Evolutionary conservation across 2,329 filamentous ascomycete species (phyloP), one percentile per base, ranked within the genome.

Genomic region (Botrytis cinerea): DNA sequence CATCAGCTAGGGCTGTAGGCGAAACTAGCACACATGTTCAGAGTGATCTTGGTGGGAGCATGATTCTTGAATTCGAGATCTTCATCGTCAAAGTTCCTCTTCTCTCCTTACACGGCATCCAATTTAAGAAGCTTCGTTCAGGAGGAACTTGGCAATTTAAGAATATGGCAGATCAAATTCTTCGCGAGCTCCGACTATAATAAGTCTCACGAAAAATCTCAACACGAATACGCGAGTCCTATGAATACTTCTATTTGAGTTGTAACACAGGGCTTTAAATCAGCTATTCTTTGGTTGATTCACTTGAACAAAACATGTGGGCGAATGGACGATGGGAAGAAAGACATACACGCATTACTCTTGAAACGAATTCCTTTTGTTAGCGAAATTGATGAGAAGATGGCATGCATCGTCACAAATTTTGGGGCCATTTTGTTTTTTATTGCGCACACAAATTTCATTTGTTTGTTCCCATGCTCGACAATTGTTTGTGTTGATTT

Each of bases 101-200:
- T 70, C 90, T 99, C 75, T 94, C 92, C 60, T 84, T 99, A 73
- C 95, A 99, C 80, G 96, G 96, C 67, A 95, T 99, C 75, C 96
- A 98, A 82, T 99, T 99, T 86, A 99, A 99, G 87, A 94, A 96
- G 81, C 91, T 98, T 78, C 61, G 70, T 43, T 90, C 93, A 73
- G 95, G 96, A 51, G 95, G 97, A 74, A 98, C 96, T 74, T 98
- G 95, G 95, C 95, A 98, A 83, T 99, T 97, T 84, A 97, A 98
- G 86, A 95, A 93, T 80, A 97, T 98, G 94, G 96, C 96, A 51
- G 95, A 97, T 83, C 94, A 94, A 79, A 98, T 99, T 79, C 85
- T 99, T 78, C 90, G 92, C 80, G 94, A 96, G 82, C 84, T 99
- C 78, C 90, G 91, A 80, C 87, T 98, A 28, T 71, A 25, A 64